Evolutionary conservation across 768 basidiomycete genomes (phyloP), one percentile per base, ranked within the genome.

Genomic region (Mycena crocata): DNA sequence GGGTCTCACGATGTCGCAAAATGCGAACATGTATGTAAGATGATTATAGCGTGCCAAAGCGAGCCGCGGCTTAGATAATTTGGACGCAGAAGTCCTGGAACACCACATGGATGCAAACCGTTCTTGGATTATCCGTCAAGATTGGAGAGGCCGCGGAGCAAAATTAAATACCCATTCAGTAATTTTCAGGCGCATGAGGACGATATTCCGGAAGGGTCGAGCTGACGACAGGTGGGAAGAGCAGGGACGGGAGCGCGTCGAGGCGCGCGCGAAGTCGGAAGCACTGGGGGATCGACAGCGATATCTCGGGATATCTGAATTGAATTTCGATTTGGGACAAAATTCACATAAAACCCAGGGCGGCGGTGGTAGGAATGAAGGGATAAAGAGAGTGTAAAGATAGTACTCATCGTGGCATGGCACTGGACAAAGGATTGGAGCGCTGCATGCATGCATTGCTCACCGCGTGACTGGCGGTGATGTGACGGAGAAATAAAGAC

Each of bases 21-120:
- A 34, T 17, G 24, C 46, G 58, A 62, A 48, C 50, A 14, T 46
- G 50, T 65, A 65, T 58, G 64, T 65, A 65, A 65, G 64, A 65
- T 65, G 55, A 55, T 37, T 17, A 23, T 37, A 21, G 40, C 10
- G 17, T 54, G 55, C 52, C 42, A 28, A 19, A 15, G 31, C 1
- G 15, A 23, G 35, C 49, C 30, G 63, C 48, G 55, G 55, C 21
- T 21, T 35, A 31, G 57, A 51, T 54, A 52, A 57, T 57, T 50
- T 30, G 21, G 21, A 44, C 9, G 32, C 49, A n/a, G 62, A 54
- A 55, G 54, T 23, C 35, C 31, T 2, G 28, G 46, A 35, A 56
- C 30, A 26, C 56, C 57, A 37, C 57, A 65, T 54, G 64, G 28
- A 65, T 59, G 58, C 57, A 21, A 6, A 40, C 50, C 34, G 42